Evolutionary conservation across 176 grass and related monocot species (phyloP), one percentile per base, ranked within the genome.

Genomic region (Musa schizocarpa): DNA sequence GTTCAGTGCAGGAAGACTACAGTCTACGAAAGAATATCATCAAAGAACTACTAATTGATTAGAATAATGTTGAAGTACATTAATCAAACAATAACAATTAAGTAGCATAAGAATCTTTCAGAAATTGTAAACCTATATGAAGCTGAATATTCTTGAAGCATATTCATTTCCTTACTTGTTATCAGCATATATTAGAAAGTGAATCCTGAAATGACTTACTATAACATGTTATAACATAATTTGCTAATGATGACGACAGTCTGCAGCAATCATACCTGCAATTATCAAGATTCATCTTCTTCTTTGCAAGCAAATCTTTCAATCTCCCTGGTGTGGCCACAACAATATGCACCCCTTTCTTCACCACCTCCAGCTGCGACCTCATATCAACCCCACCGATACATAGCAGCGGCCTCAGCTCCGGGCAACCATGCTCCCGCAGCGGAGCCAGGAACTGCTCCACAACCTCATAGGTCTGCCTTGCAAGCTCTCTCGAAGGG

Each of bases 221-320:
- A 22, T 53, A 53, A 4, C 5, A 34, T 34, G 29, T 34, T 5
- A 34, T 34, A 34, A 34, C 29, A 34, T 34, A 34, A 34, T 34
- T 34, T 34, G 17, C 10, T n/a, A 50, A 75, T 65, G 5, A 34
- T 34, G 9, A 57, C 16, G 27, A 53, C 29, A 34, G 29, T 2
- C 10, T 49, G 13, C 8, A 63, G 3, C 19, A 54, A 57, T 68
- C 67, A 50, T 17, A 91, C 94, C 95, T 91, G 90, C 95, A 98
- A 54, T 94, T 98, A 23, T 93, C 86, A 6, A 98, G 90, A 72
- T 98, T 98, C 90, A 94, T 94, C 82, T 90, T 93, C 72, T 94
- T 98, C 82, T 94, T 98, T 19, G 95, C 86, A 21, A 98, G 90
- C 65, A 98, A 74, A 78, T 98, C 95, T 77, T 98, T 98, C 17